phyloP scores from a whole-genome alignment of 2,329 filamentous ascomycete genomes.

The Paraphaeosphaeria minitans region DNA sequence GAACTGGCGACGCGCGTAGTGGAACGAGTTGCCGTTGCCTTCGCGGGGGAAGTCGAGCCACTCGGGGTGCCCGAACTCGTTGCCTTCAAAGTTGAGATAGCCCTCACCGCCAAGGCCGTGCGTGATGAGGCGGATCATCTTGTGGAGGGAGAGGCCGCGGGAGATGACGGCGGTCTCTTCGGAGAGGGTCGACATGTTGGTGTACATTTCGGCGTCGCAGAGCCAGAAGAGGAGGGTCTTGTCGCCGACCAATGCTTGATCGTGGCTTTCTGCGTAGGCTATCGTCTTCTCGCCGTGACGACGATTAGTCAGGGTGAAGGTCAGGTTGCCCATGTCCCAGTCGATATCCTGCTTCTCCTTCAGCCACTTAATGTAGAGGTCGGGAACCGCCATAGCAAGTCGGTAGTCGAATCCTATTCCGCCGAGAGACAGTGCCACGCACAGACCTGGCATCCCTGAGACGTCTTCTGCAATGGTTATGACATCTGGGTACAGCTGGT shows the following conservation, averaged over 20 bases:
- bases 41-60: conserved; percentile 98
- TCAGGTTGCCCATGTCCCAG: conserved; percentile 87
- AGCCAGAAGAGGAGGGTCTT: conserved; percentile 98
- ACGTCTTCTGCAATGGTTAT: conserved; percentile 98
- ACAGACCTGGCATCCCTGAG: conserved; percentile 97
- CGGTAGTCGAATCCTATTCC: conserved; percentile 97
- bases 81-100: conserved; percentile 98
- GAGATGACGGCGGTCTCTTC: conserved; percentile 88
- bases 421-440: conserved; percentile 80
- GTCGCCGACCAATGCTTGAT: conserved; percentile 97
- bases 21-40: conserved; percentile 91
- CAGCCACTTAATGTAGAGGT: conserved; percentile 98
- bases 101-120: conserved; percentile 92
- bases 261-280: conserved; percentile 95
- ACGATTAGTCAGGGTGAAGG: conserved; percentile 87
- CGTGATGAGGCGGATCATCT: conserved; percentile 94
- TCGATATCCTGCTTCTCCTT: conserved; percentile 91
- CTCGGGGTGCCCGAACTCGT: conserved; percentile 97
- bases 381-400: conserved; percentile 94
- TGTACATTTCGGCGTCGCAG: conserved; percentile 96
- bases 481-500: conserved; percentile 81
- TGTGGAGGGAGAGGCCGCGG: conserved; percentile 90
- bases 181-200: conserved; percentile 88
- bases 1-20: conserved; percentile 90
- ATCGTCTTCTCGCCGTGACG: conserved; percentile 98